Percentiles rank a stretch among this genome's conserved stretches.
Conservation (phyloP, 495 filamentous ascomycete genomes). For the Chaetomium tenue region DNA sequence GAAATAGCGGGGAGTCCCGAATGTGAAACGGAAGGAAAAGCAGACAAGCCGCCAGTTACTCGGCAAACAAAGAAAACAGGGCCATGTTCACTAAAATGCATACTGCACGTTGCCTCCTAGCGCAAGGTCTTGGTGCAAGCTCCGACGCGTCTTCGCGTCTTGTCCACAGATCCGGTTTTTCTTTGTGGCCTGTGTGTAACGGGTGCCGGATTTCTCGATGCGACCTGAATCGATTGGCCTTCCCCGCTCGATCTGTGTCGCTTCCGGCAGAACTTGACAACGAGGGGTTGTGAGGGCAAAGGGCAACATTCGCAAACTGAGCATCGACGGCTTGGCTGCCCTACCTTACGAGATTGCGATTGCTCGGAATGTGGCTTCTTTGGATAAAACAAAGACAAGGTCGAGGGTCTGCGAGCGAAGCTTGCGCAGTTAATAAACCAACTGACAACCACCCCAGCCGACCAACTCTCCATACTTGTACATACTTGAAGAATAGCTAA, state of each 20-base stretch:
- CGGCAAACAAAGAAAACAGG: conserved; percentile 16
- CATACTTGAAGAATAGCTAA: too few relatives aligned
- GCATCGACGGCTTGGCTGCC: neutral
- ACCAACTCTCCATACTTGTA: too few relatives aligned
- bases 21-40: conserved; percentile 7
- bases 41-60: neutral
- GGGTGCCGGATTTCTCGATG: neutral
- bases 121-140: neutral
- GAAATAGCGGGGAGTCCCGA: conserved; percentile 3
- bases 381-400: neutral
- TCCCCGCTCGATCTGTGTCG: conserved; percentile 6
- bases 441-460: too few relatives aligned
- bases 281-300: neutral
- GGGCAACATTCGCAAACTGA: neutral
- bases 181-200: conserved; percentile 14
- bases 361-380: neutral
- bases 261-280: neutral
- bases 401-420: too few relatives aligned
- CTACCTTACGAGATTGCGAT: neutral
- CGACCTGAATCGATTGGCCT: conserved; percentile 1
- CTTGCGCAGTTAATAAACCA: too few relatives aligned
- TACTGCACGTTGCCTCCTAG: conserved; percentile 9
- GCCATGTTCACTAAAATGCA: conserved; percentile 10
- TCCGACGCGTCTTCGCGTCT: conserved; percentile 14
- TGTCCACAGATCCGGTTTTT: conserved; percentile 4